A percentile compares a stretch with the other conserved stretches of the same genome.
Evolutionary conservation across 2,329 filamentous ascomycete genomes (phyloP).

Genomic region (Elsinoe ampelina): DNA sequence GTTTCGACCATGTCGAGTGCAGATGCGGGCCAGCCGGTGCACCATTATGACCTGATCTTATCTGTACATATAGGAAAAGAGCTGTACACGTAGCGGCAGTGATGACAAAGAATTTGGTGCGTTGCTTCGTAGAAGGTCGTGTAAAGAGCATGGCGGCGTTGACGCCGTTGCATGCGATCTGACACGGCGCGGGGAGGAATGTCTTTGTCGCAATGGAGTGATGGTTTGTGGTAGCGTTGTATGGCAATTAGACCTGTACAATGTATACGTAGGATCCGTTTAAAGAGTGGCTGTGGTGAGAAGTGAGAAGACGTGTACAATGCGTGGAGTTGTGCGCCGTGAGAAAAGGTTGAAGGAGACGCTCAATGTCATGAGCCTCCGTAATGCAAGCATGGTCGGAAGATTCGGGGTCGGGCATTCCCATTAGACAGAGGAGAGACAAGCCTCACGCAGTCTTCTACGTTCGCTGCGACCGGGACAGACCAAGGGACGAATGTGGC

Average conservation of each 20-base stretch:
- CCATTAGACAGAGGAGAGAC: not conserved
- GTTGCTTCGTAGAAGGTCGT: slow-evolving; percentile 1
- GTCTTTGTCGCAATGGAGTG: not conserved
- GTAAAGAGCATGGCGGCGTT: slow-evolving; percentile 7
- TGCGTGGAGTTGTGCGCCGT: too few relatives aligned
- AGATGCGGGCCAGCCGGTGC: slow-evolving; percentile 4
- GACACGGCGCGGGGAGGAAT: not conserved
- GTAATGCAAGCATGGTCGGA: not conserved
- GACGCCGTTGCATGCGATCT: slow-evolving; percentile 8
- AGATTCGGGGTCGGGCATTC: not conserved
- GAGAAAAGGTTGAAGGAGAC: too few relatives aligned
- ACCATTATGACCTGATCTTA: slow-evolving; percentile 7
- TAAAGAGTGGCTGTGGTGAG: too few relatives aligned
- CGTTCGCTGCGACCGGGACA: not conserved
- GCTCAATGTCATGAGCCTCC: not conserved
- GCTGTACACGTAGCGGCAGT: not conserved
- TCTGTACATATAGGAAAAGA: slow-evolving; percentile 10
- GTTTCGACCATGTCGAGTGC: not conserved
- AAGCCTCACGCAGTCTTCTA: not conserved
- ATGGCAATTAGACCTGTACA: not conserved
- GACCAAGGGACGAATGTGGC: too few relatives aligned
- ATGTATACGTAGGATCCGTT: too few relatives aligned
- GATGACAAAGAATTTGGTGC: not conserved
- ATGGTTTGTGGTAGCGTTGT: not conserved
- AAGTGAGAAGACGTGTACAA: too few relatives aligned